Evolutionary conservation across 257 asterid genomes (phyloP), one percentile per base, ranked within the genome.

Genomic region (Handroanthus guayacan): DNA sequence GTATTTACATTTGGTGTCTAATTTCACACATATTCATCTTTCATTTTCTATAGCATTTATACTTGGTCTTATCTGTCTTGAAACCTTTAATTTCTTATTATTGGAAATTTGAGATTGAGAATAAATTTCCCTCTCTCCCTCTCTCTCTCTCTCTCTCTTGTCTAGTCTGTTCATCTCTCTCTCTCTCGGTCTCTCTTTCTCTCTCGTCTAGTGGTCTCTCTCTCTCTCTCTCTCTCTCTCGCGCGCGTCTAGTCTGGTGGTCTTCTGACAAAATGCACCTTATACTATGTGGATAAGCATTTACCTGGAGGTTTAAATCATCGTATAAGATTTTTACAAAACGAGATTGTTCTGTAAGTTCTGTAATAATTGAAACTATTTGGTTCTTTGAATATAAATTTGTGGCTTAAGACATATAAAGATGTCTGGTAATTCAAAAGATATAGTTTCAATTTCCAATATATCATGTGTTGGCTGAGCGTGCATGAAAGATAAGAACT

Each of bases 391-490:
- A 38, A 47, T 44, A 8, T 67, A 48, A 50, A 68, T 43, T 25
- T 69, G 17, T 70, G 51, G 5, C 36, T 2, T 54, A 13, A 13
- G 2, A 18, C 31, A 45, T 8, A 16, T 44, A 45, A 51, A 16
- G 3, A 43, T 60, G 43, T 58, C 14, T 60, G 37, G 16, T 44
- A 41, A 41, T 69, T 54, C 69, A 69, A 58, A 71, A 38, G 75
- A 64, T 25, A 25, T 25, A 25, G 69, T 79, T 83, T 78, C 89
- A 78, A 82, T 82, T 86, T 82, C 87, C 89, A 79, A 84, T 67
- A 75, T 77, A 79, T 76, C 57, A 79, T 78, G 61, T 67, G 71
- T 72, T 84, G 80, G 82, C 82, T 18, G 48, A 74, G 58, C 82
- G 78, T 84, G 85, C 84, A 83, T 75, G 81, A 75, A 65, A 79